Evolutionary conservation across 2,329 filamentous ascomycete genomes (phyloP).

Genomic region (Hyphodiscus sp.): DNA sequence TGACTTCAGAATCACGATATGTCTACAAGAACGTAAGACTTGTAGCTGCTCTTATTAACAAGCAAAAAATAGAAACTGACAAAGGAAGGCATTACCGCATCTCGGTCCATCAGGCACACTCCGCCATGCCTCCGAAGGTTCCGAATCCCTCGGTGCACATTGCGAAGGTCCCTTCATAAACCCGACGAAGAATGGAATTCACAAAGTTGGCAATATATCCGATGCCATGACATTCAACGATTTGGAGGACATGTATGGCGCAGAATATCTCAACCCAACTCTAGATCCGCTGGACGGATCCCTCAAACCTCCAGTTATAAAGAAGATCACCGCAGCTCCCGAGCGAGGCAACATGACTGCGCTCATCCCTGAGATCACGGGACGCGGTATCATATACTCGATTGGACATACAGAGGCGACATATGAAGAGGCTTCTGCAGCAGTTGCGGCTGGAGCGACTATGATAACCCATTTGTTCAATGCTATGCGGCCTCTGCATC

Average conservation of each 20-base stretch:
- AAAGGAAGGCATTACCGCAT: conserved; percentile 59
- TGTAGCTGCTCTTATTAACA: neutral
- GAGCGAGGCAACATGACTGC: conserved; percentile 66
- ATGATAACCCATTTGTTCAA: conserved; percentile 96
- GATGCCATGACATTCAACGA: conserved; percentile 58
- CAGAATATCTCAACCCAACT: conserved; percentile 51
- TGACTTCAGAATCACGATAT: conserved; percentile 74
- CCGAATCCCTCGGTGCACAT: conserved; percentile 84
- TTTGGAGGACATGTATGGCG: conserved; percentile 66
- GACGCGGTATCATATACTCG: conserved; percentile 65
- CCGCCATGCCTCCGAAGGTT: conserved; percentile 59
- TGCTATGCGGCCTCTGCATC: conserved; percentile 83
- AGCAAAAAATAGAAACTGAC: conserved; percentile 3
- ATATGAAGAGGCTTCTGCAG: conserved; percentile 70
- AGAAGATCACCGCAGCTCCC: conserved; percentile 80
- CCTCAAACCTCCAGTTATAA: conserved; percentile 40
- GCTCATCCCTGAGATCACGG: conserved; percentile 60
- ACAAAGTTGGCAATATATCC: conserved; percentile 67
- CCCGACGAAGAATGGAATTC: conserved; percentile 78
- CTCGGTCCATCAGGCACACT: conserved; percentile 63
- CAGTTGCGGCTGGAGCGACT: conserved; percentile 67
- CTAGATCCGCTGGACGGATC: conserved; percentile 33
- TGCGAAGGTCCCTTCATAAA: conserved; percentile 86
- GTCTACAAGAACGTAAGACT: conserved; percentile 66
- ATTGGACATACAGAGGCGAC: conserved; percentile 85